These are phyloP conservation scores for Exophiala dermatitidis DNA, from an alignment of 2,329 filamentous ascomycete genomes.

Conservation along the genomic window DNA sequence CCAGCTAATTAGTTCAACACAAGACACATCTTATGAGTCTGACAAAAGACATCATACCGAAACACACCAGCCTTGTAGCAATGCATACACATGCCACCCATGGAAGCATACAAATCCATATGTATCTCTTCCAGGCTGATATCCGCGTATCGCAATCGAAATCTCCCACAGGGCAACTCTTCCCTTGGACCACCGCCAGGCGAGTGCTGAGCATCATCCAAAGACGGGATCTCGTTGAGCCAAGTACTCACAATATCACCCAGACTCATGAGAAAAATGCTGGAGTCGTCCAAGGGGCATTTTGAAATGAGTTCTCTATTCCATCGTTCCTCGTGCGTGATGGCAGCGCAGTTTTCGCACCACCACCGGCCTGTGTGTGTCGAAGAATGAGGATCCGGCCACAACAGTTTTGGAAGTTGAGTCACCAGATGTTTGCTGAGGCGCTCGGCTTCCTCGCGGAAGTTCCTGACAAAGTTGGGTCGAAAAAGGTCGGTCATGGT, in stretches of 20 bases:
- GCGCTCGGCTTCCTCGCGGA: background rate
- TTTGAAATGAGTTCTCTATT: background rate
- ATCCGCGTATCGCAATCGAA: constrained; percentile 1
- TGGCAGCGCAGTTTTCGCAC: background rate
- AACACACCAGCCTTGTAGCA: constrained; percentile 1
- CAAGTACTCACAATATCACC: background rate
- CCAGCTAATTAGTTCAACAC: background rate
- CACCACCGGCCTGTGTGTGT: background rate
- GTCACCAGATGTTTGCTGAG: background rate
- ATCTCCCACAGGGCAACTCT: background rate
- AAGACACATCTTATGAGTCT: background rate
- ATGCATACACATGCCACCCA: background rate
- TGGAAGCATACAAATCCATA: background rate
- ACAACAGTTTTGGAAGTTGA: background rate
- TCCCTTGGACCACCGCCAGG: too few species aligned
- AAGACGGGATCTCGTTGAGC: background rate
- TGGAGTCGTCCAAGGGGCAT: background rate
- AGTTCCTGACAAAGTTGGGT: background rate
- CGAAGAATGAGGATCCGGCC: background rate
- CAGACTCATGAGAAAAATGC: background rate
- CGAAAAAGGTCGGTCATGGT: background rate
- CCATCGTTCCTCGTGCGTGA: constrained; percentile 2
- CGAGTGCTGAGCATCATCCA: background rate
- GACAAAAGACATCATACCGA: background rate
- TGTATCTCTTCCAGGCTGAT: background rate